Evolutionary conservation across 2,329 filamentous ascomycete genomes (phyloP).

Genomic region (Fusarium fujikuroi): DNA sequence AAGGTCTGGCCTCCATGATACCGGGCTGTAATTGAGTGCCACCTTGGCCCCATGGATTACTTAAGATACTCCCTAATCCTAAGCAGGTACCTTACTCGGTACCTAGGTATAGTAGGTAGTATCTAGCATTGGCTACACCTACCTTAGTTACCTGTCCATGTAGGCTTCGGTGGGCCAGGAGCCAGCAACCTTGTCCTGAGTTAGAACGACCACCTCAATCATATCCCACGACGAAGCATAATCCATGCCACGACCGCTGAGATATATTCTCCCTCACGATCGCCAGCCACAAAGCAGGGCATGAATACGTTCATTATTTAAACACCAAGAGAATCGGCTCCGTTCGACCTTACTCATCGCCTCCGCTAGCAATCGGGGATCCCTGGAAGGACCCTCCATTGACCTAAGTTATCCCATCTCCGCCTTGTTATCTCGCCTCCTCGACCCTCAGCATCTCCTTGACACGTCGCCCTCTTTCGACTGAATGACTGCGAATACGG

Average conservation of each 20-base stretch:
- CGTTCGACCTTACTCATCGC: conserved; percentile 30
- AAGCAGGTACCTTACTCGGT: too few relatives aligned
- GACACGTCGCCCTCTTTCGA: conserved; percentile 8
- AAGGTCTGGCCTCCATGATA: neutral
- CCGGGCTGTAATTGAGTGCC: neutral
- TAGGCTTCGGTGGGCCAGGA: conserved; percentile 16
- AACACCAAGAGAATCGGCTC: conserved; percentile 17
- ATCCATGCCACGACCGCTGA: conserved; percentile 12
- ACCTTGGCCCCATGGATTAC: neutral
- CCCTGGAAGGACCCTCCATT: conserved; percentile 20
- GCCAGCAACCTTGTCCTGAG: conserved; percentile 31
- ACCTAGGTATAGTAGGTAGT: too few relatives aligned
- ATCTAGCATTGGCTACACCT: conserved; percentile 14
- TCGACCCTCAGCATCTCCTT: conserved; percentile 31
- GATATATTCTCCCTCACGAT: neutral
- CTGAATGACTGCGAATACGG: conserved; percentile 38
- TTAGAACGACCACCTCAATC: conserved; percentile 31
- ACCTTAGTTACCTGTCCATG: neutral
- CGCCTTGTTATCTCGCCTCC: conserved; percentile 32
- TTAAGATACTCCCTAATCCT: neutral
- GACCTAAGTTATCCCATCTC: conserved; percentile 13
- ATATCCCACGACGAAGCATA: conserved; percentile 22
- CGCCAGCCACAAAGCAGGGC: neutral
- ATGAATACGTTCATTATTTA: neutral
- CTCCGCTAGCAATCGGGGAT: conserved; percentile 25